A percentile compares a stretch with the other conserved stretches of the same genome.
phyloP scores from a whole-genome alignment of 805 yeast species.

The Metschnikowia proteae region DNA sequence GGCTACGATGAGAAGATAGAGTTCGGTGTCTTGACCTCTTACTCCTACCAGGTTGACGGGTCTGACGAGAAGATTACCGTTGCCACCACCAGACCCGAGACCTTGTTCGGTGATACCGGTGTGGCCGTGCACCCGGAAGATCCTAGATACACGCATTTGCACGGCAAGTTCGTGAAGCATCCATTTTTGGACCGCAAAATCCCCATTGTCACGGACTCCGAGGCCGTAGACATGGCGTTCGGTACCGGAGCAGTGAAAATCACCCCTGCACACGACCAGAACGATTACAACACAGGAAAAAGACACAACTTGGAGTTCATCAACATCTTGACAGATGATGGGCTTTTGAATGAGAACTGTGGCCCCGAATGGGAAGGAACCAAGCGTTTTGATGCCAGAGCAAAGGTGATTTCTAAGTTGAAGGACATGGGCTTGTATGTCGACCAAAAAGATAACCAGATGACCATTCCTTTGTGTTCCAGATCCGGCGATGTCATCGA shows the following conservation, averaged over 20 bases:
- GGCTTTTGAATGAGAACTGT: slow-evolving; percentile 84
- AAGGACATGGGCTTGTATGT: slow-evolving; percentile 69
- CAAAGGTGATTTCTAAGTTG: slow-evolving; percentile 73
- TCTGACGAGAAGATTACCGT: slow-evolving; percentile 84
- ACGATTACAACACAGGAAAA: slow-evolving; percentile 95
- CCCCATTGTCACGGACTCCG: slow-evolving; percentile 86
- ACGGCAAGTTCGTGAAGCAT: slow-evolving; percentile 87
- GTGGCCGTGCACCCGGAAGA: slow-evolving; percentile 98
- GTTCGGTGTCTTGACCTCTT: slow-evolving; percentile 95
- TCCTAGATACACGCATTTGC: slow-evolving; percentile 86
- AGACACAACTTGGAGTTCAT: slow-evolving; percentile 85
- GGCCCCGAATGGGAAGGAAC: slow-evolving; percentile 84
- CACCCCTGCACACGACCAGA: slow-evolving; percentile 97
- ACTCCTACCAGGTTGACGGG: slow-evolving; percentile 83
- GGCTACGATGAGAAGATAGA: slow-evolving; percentile 87
- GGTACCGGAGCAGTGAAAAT: slow-evolving; percentile 99
- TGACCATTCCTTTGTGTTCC: slow-evolving; percentile 91
- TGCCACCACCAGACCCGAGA: slow-evolving; percentile 99
- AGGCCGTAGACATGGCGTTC: slow-evolving; percentile 97
- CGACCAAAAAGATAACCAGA: slow-evolving; percentile 90
- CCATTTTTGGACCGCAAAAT: slow-evolving; percentile 82
- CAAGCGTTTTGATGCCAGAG: slow-evolving; percentile 93
- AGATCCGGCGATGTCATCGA: slow-evolving; percentile 97
- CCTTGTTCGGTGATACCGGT: slow-evolving; percentile 96
- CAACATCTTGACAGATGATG: slow-evolving; percentile 90